Conservation (phyloP, 2,329 filamentous ascomycete genomes). For the Gnomoniopsis smithogilvyi region DNA sequence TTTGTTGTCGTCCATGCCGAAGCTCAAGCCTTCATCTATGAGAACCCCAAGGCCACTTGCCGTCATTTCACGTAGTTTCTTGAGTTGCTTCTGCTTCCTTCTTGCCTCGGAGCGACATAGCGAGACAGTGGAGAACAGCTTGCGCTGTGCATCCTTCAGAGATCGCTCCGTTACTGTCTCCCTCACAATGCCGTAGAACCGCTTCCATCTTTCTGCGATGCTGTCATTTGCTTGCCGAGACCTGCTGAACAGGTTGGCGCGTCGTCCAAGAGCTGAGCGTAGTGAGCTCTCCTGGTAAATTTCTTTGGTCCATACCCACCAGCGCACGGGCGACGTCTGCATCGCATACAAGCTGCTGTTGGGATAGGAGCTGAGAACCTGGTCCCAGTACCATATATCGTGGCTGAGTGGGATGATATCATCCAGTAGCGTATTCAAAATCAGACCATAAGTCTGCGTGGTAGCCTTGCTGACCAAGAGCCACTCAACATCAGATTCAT, state of each 20-base stretch:
- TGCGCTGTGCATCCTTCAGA: slow-evolving; percentile 65
- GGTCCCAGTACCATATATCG: slow-evolving; percentile 95
- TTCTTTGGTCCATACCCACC: slow-evolving; percentile 70
- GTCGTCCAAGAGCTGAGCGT: slow-evolving; percentile 34
- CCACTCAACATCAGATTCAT: slow-evolving; percentile 85
- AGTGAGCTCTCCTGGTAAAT: slow-evolving; percentile 61
- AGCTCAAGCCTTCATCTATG: slow-evolving; percentile 78
- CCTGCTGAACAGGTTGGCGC: slow-evolving; percentile 15
- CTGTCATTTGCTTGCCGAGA: slow-evolving; percentile 20
- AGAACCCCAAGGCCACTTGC: slow-evolving; percentile 84
- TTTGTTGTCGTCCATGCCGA: slow-evolving; percentile 56
- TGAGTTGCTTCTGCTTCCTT: slow-evolving; percentile 68
- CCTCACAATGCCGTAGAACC: slow-evolving; percentile 79
- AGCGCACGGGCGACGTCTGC: slow-evolving; percentile 75
- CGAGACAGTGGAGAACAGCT: slow-evolving; percentile 75
- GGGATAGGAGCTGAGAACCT: slow-evolving; percentile 73
- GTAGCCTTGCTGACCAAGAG: slow-evolving; percentile 86
- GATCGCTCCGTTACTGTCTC: slow-evolving; percentile 72
- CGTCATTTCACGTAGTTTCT: slow-evolving; percentile 72
- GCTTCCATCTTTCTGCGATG: slow-evolving; percentile 53
- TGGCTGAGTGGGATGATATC: slow-evolving; percentile 81
- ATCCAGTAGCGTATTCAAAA: slow-evolving; percentile 74
- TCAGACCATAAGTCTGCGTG: slow-evolving; percentile 81
- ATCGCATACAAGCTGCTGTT: slow-evolving; percentile 80
- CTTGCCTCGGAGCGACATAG: slow-evolving; percentile 71